These are phyloP conservation scores for Thozetella sp. DNA, from an alignment of 495 filamentous ascomycete species.

Conservation along the genomic window DNA sequence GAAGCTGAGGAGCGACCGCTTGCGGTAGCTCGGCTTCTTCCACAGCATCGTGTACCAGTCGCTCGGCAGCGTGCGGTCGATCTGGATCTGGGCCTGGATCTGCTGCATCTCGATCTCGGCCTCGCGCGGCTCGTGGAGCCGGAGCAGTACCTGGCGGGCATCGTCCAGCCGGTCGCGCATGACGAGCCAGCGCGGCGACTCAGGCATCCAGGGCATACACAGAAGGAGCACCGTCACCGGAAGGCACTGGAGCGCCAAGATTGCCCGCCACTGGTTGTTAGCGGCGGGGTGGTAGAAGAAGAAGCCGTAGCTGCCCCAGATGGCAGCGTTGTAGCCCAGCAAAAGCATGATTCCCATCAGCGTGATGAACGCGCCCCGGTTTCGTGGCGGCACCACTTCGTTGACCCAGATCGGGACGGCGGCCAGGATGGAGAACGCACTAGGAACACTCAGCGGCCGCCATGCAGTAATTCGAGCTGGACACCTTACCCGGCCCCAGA, in stretches of 20 bases:
- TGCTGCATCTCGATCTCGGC: not conserved
- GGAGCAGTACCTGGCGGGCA: not conserved
- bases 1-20: not conserved
- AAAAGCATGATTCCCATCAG: not conserved
- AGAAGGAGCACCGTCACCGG: not conserved
- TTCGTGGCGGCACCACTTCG: not conserved
- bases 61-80: not conserved
- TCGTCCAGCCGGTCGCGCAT: not conserved
- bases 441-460: not conserved
- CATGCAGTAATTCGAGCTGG: not conserved
- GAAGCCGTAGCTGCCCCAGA: not conserved
- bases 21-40: not conserved
- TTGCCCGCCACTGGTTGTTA: not conserved
- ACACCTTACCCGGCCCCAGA: not conserved
- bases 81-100: not conserved
- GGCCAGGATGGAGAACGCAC: not conserved
- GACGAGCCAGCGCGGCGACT: not conserved
- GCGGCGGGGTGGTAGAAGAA: not conserved
- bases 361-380: not conserved
- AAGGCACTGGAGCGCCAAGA: not conserved
- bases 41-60: not conserved
- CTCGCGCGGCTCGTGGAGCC: not conserved
- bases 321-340: not conserved
- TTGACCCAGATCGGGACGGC: not conserved
- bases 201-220: not conserved